These are phyloP conservation scores for Globisporangium megalacanthum DNA, from an alignment of 352 stramenopile genomes.

Conservation along the genomic window DNA sequence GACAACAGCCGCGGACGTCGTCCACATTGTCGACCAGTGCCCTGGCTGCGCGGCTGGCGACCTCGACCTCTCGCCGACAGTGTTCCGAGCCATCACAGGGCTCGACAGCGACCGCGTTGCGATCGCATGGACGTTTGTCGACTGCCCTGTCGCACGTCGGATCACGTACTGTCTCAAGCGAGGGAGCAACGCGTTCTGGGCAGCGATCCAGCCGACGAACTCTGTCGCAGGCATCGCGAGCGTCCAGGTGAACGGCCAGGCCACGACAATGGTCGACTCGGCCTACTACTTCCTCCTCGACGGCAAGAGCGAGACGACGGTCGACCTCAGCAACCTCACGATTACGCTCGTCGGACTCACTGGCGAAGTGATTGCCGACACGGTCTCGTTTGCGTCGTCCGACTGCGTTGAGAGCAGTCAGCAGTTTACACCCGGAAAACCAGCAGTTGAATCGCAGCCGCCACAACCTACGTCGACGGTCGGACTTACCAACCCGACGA, in stretches of 20 bases:
- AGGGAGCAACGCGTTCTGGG: slow-evolving; percentile 55
- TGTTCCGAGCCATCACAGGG: slow-evolving; percentile 69
- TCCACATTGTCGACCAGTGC: slow-evolving; percentile 71
- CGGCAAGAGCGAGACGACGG: slow-evolving; percentile 15
- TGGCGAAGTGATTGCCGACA: slow-evolving; percentile 51
- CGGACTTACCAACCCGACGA: background rate
- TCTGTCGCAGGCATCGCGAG: slow-evolving; percentile 38
- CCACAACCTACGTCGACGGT: background rate
- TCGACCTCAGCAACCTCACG: slow-evolving; percentile 33
- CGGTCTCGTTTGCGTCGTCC: slow-evolving; percentile 38
- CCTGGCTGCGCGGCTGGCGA: slow-evolving; percentile 62
- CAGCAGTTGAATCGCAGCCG: background rate
- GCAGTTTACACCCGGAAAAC: slow-evolving; percentile 31
- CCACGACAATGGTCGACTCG: slow-evolving; percentile 54
- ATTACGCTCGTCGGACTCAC: slow-evolving; percentile 42
- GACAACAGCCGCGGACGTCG: slow-evolving; percentile 41
- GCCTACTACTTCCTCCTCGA: slow-evolving; percentile 64
- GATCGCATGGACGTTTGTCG: slow-evolving; percentile 64
- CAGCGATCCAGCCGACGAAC: slow-evolving; percentile 62
- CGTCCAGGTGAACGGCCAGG: slow-evolving; percentile 54
- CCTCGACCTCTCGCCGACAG: slow-evolving; percentile 59
- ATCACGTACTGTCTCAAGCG: slow-evolving; percentile 66
- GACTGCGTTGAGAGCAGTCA: slow-evolving; percentile 35
- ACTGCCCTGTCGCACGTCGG: slow-evolving; percentile 47
- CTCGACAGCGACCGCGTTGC: slow-evolving; percentile 42